Percentiles rank a stretch among this genome's conserved stretches.
Evolutionary conservation across 805 yeast species (phyloP).

Genomic region (Spathaspora hagerdaliae): DNA sequence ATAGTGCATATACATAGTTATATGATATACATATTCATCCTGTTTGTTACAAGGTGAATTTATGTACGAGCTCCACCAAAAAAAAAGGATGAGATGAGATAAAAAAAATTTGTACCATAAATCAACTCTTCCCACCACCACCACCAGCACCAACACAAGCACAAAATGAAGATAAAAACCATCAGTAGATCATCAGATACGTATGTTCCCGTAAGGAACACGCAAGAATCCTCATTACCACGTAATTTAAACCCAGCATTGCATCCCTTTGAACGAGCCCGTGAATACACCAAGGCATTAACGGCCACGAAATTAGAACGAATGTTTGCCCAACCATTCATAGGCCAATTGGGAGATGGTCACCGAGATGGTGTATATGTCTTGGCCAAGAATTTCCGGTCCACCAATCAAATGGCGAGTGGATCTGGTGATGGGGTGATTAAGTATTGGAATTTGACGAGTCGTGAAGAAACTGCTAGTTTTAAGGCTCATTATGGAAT

Average conservation of each 20-base stretch:
- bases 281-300: constrained; percentile 92
- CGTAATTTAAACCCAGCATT: constrained; percentile 89
- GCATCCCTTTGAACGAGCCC: constrained; percentile 95
- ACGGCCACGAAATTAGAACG: constrained; percentile 94
- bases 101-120: too few relatives aligned
- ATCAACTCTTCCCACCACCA: too few relatives aligned
- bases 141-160: background rate
- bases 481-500: constrained; percentile 89
- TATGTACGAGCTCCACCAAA: too few relatives aligned
- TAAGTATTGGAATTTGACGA: constrained; percentile 88
- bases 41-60: too few relatives aligned
- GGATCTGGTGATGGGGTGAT: constrained; percentile 95
- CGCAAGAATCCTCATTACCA: constrained; percentile 83
- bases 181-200: constrained; percentile 86
- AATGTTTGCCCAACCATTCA: constrained; percentile 96
- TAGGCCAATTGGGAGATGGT: constrained; percentile 92
- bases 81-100: too few relatives aligned
- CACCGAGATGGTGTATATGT: constrained; percentile 93
- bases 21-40: too few relatives aligned
- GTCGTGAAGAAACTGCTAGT: constrained; percentile 69
- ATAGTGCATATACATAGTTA: too few relatives aligned
- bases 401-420: constrained; percentile 73
- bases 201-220: constrained; percentile 86
- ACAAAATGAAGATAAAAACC: constrained; percentile 77
- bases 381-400: constrained; percentile 71